Base-by-base conservation (phyloP, 2,329 filamentous ascomycete species). In the Aspergillus melleus region DNA sequence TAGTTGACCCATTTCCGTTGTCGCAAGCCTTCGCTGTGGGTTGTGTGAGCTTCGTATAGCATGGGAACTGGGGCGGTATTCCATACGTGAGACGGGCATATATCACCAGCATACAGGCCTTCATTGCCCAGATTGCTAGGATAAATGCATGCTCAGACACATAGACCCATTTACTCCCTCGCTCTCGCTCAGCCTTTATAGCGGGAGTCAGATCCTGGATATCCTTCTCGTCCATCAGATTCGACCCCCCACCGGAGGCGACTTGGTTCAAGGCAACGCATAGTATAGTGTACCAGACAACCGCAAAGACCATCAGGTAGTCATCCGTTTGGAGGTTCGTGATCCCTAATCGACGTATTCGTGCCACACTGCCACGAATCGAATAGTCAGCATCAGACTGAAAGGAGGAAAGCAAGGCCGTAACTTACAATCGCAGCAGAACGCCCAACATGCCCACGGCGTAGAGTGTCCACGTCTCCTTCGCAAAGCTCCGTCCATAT, bases 81-180 rank as follows among this genome's bases (percentile, higher is more conserved):
- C 6, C 71, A 51, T 71, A 79, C 72, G 81, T 83, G 72, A 84
- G 79, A 44, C 81, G 79, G 32, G 74, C 71, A 69, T 83, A 84
- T 66, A 85, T 82, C 44, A 83, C 73, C 64, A 85, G 70, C 69
- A 86, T 77, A 66, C 82, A 84, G 24, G 78, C 73, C 63, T 86
- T 86, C 63, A 83, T 75, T 16, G 78, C 69, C 82, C 83, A 86
- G 32, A 78, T 70, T 4, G 73, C 71, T n/a, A 86, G 76, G 19
- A 88, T 76, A 76, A 90, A 88, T 66, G 83, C 81, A 72, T 88
- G 79, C 64, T 89, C 86, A 2, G 84, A 83, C 9, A 87, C 81
- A 42, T 88, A 77, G 0, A 88, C 85, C 76, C 86, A 82, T 77
- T 88, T 88, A 50, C 84, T 87, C 11, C 86, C 86, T 42, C 71